Base-by-base conservation (phyloP, 2,329 filamentous ascomycete genomes). In the Aureobasidium melanogenum region DNA sequence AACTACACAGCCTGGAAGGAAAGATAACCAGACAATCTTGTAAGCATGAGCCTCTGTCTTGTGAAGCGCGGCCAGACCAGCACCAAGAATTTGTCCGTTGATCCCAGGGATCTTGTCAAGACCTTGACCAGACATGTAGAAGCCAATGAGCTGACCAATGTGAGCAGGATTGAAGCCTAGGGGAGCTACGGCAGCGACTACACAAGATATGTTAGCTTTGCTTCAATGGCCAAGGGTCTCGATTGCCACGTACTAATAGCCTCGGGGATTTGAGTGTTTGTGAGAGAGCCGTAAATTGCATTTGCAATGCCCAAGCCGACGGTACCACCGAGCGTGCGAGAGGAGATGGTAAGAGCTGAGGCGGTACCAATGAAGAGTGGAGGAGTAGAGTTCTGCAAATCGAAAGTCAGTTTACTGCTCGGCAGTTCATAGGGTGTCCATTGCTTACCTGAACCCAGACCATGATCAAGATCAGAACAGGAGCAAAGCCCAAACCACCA, bases 281-380 rank as follows among this genome's bases (percentile, higher is more conserved):
- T 57, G 14, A 57, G 54, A n/a, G 54, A 46, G 3, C 54, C 54
- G 22, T 57, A 57, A 19, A 57, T 57, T 14, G 54, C 54, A 15
- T 57, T 57, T 26, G 54, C 54, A n/a, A 57, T 57, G n/a, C 54
- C 54, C 17, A 57, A 30, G 32, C 54, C 54, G 41, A 57, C 54
- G 5, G 54, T 57, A 47, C 54, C 54, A 28, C 54, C 54, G 6
- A 57, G 54, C 5, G 54, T 57, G 6, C 54, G 39, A 28, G 57
- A 41, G 14, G 57, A 60, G n/a, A 51, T 60, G 22, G 57, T 60
- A 17, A 51, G 46, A n/a, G 57, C 57, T 19, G 57, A 60, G 17
- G 57, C 57, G 8, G 57, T 60, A 44, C 57, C 47, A 9, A 57
- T 57, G 32, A 57, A 57, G 41, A 57, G 54, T 12, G 54, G 54